phyloP scores from a whole-genome alignment of 2,329 filamentous ascomycete species.

The Beauveria bassiana region DNA sequence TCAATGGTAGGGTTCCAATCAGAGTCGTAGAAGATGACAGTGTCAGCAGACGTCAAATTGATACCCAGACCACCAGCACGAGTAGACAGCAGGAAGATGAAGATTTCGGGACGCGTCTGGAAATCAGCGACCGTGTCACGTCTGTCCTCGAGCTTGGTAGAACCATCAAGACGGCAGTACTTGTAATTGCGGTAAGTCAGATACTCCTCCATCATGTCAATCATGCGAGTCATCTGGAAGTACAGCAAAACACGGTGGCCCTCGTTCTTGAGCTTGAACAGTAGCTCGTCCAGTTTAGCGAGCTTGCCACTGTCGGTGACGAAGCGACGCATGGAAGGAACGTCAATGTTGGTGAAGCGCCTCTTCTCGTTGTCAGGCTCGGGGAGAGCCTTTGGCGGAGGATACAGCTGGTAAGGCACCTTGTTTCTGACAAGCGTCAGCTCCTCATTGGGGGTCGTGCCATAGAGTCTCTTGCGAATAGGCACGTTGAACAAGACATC shows the following conservation, averaged over 20 bases:
- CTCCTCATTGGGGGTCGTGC: slow-evolving; percentile 57
- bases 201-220: slow-evolving; percentile 98
- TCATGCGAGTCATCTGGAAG: slow-evolving; percentile 99
- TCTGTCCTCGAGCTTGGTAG: slow-evolving; percentile 93
- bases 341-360: slow-evolving; percentile 81
- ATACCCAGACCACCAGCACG: slow-evolving; percentile 97
- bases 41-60: slow-evolving; percentile 92
- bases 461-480: slow-evolving; percentile 69
- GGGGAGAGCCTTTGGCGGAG: slow-evolving; percentile 61
- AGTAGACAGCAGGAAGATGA: slow-evolving; percentile 92
- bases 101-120: slow-evolving; percentile 89
- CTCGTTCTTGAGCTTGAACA: slow-evolving; percentile 84
- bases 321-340: slow-evolving; percentile 95
- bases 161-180: slow-evolving; percentile 92
- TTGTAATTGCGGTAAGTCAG: slow-evolving; percentile 98
- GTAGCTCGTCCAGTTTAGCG: slow-evolving; percentile 77
- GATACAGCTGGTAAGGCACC: slow-evolving; percentile 57
- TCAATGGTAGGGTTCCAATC: slow-evolving; percentile 99
- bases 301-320: slow-evolving; percentile 97
- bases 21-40: slow-evolving; percentile 98
- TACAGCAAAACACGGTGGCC: slow-evolving; percentile 92
- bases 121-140: slow-evolving; percentile 95
- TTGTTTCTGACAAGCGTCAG: slow-evolving; percentile 66
- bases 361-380: slow-evolving; percentile 72
- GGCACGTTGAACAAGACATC: slow-evolving; percentile 69